A percentile compares a stretch with the other conserved stretches of the same genome.
phyloP scores from a whole-genome alignment of 768 basidiomycete genomes.

The Hypsizygus marmoreus region DNA sequence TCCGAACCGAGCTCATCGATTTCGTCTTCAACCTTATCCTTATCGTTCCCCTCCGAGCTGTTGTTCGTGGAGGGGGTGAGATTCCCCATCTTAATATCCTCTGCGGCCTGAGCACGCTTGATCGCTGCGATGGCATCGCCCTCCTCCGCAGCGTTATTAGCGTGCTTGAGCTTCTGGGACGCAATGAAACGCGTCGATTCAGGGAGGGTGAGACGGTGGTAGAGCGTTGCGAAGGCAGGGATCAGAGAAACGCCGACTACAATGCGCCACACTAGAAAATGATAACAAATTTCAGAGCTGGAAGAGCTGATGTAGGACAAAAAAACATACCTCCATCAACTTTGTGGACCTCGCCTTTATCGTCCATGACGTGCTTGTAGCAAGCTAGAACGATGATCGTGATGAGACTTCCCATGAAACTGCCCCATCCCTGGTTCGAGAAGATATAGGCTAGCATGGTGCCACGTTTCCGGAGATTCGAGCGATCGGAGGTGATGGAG shows the following conservation, averaged over 20 bases:
- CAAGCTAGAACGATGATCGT: slow-evolving; percentile 64
- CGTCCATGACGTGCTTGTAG: slow-evolving; percentile 67
- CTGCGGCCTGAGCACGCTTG: slow-evolving; percentile 33
- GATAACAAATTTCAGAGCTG: neutral
- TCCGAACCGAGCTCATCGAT: too few relatives aligned
- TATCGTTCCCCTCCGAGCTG: slow-evolving; percentile 10
- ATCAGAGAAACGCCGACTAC: slow-evolving; percentile 72
- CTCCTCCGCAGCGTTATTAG: slow-evolving; percentile 12
- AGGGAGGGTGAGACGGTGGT: slow-evolving; percentile 73
- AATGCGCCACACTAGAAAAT: slow-evolving; percentile 65
- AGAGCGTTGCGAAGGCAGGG: slow-evolving; percentile 74
- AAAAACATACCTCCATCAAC: slow-evolving; percentile 63
- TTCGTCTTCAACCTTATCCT: slow-evolving; percentile 12
- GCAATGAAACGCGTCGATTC: slow-evolving; percentile 62
- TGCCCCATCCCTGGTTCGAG: slow-evolving; percentile 79
- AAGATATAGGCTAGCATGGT: slow-evolving; percentile 79
- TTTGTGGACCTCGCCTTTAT: slow-evolving; percentile 55
- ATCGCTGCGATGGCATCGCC: slow-evolving; percentile 31
- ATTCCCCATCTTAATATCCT: slow-evolving; percentile 25
- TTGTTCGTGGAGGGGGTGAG: neutral
- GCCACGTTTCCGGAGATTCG: slow-evolving; percentile 65
- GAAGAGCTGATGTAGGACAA: neutral
- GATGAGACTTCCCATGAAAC: slow-evolving; percentile 59
- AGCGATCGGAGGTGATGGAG: slow-evolving; percentile 65
- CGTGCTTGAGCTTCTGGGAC: slow-evolving; percentile 36